Conservation (phyloP, 441 rosid species). For the Sinapis alba region DNA sequence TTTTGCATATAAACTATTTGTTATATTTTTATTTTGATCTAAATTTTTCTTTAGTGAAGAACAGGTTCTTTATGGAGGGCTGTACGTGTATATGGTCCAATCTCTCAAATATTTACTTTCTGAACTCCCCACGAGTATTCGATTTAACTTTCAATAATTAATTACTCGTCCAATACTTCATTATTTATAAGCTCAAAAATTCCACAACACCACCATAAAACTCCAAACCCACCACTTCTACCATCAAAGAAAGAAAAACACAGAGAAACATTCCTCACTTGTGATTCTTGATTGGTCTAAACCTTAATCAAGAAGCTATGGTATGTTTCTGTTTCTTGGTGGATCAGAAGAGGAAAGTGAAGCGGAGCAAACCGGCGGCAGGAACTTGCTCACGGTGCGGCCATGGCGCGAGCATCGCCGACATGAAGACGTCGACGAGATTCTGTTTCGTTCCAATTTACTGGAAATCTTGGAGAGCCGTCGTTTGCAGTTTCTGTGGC, state of each 20-base stretch:
- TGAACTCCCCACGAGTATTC: slow-evolving; percentile 28
- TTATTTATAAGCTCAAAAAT: slow-evolving; percentile 19
- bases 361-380: slow-evolving; percentile 68
- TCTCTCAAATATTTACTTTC: slow-evolving; percentile 18
- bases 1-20: background rate
- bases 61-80: background rate
- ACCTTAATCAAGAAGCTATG: slow-evolving; percentile 39
- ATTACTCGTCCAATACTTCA: background rate
- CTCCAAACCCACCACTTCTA: slow-evolving; percentile 9
- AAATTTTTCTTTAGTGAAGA: background rate
- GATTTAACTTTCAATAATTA: background rate
- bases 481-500: slow-evolving; percentile 70
- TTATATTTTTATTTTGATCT: background rate
- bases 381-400: slow-evolving; percentile 74
- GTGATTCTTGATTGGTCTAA: slow-evolving; percentile 9
- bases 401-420: slow-evolving; percentile 73
- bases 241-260: background rate
- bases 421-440: slow-evolving; percentile 67
- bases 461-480: slow-evolving; percentile 72
- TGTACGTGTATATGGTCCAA: slow-evolving; percentile 5
- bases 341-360: slow-evolving; percentile 57
- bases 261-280: slow-evolving; percentile 9
- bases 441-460: slow-evolving; percentile 64
- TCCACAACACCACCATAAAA: background rate
- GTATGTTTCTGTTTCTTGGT: slow-evolving; percentile 73